Evolutionary conservation across 1,139 yeast species (phyloP).

Genomic region (Magnusiomyces suaveolens): DNA sequence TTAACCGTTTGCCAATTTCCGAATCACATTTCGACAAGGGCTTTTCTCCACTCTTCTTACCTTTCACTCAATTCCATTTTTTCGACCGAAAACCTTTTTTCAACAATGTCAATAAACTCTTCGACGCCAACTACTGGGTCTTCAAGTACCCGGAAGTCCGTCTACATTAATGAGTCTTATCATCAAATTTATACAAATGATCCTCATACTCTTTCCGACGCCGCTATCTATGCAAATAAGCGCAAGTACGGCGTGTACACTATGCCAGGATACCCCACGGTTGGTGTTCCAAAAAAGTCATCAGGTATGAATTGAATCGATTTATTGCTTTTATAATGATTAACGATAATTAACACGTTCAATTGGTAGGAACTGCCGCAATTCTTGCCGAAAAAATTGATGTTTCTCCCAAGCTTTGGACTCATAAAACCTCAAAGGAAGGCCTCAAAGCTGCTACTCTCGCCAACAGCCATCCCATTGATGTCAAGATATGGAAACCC

Average conservation of each 20-base stretch:
- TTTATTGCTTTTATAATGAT: neutral
- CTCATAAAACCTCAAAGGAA: conserved; percentile 26
- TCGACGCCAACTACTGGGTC: conserved; percentile 10
- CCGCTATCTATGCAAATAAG: conserved; percentile 66
- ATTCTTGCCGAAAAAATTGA: conserved; percentile 30
- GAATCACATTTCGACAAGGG: neutral
- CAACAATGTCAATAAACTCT: neutral
- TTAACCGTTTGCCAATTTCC: neutral
- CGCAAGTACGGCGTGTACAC: conserved; percentile 64
- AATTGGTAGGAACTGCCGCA: conserved; percentile 29
- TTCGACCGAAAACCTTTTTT: neutral
- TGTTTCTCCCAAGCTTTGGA: conserved; percentile 32
- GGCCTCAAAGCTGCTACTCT: conserved; percentile 34
- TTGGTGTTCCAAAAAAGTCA: conserved; percentile 49
- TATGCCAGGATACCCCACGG: conserved; percentile 55
- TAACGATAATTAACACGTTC: neutral
- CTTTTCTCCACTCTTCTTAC: neutral
- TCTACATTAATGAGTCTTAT: conserved; percentile 11
- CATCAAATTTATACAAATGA: conserved; percentile 12
- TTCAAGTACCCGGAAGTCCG: conserved; percentile 11
- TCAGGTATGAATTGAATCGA: conserved; percentile 16
- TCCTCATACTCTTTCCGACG: conserved; percentile 14
- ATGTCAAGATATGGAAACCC: conserved; percentile 31
- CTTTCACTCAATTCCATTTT: neutral
- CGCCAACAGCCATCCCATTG: conserved; percentile 26